Conservation (phyloP, 257 asterid species). For the Nicotiana otophora region DNA sequence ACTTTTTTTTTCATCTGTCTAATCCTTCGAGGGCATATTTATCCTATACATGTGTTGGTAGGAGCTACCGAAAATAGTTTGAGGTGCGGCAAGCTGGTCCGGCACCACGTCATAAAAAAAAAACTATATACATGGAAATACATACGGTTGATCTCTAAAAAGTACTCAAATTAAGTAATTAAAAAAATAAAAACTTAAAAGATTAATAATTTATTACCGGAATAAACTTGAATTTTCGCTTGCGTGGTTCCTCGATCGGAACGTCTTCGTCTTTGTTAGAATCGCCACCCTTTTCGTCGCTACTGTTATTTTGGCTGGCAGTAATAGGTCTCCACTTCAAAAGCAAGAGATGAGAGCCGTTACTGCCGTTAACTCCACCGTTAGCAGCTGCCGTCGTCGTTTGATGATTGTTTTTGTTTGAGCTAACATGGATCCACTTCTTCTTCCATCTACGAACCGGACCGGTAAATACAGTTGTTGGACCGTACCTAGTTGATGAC, state of each 20-base stretch:
- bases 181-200: not conserved
- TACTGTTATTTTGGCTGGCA: constrained; percentile 6
- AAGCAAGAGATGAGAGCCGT: constrained; percentile 31
- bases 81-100: too few species aligned
- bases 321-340: constrained; percentile 15
- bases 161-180: not conserved
- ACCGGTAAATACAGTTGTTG: constrained; percentile 76
- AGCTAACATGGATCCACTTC: constrained; percentile 43
- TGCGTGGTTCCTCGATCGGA: constrained; percentile 61
- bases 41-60: too few species aligned
- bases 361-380: constrained; percentile 37
- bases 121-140: not conserved
- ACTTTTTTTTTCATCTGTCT: too few species aligned
- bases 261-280: constrained; percentile 34
- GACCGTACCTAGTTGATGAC: constrained; percentile 77
- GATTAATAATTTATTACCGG: constrained; percentile 29
- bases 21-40: too few species aligned
- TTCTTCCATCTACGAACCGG: constrained; percentile 89
- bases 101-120: too few species aligned
- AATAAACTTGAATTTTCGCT: constrained; percentile 67
- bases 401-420: constrained; percentile 2
- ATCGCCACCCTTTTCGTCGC: constrained; percentile 26
- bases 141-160: not conserved
- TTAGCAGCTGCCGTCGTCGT: constrained; percentile 29
- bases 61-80: too few species aligned